A percentile compares a stretch with the other conserved stretches of the same genome.
These are phyloP conservation scores for Furcasterigmium sp. DNA, from an alignment of 2,329 filamentous ascomycete species.

Conservation along the genomic window DNA sequence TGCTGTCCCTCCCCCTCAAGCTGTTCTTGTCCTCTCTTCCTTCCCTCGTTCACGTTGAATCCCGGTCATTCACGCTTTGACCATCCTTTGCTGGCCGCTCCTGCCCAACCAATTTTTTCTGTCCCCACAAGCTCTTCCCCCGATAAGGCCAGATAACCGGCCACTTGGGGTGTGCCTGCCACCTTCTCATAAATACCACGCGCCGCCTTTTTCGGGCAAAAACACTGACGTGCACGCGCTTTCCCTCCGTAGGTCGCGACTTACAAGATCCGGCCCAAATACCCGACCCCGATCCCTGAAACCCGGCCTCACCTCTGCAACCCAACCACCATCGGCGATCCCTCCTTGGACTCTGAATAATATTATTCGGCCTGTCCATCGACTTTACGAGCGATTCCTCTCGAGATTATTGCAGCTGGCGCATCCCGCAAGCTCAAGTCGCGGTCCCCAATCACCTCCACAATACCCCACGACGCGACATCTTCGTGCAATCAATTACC, in stretches of 20 bases:
- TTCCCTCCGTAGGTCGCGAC: conserved; percentile 31
- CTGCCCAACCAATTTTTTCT: conserved; percentile 29
- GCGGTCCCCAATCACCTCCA: background rate
- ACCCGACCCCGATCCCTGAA: background rate
- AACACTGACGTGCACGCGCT: conserved; percentile 41
- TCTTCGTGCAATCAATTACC: no score
- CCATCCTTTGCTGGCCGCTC: conserved; percentile 12
- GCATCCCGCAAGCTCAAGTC: no score
- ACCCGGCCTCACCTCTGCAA: background rate
- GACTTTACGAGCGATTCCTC: no score
- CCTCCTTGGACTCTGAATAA: no score
- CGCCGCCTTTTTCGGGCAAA: conserved; percentile 36
- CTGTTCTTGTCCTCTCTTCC: conserved; percentile 6
- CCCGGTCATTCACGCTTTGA: background rate
- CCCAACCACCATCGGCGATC: background rate
- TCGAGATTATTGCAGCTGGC: no score
- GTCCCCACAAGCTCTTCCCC: conserved; percentile 18
- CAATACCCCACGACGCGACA: background rate
- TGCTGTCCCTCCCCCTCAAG: conserved; percentile 4
- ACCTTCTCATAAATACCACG: conserved; percentile 41
- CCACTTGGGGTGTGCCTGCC: conserved; percentile 26
- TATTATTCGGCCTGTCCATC: no score
- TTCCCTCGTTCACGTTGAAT: conserved; percentile 1
- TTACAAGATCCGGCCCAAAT: conserved; percentile 5
- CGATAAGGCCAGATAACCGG: conserved; percentile 31